These are phyloP conservation scores for Fraxinus paxiana DNA, from an alignment of 305 asterid genomes.

Conservation along the genomic window DNA sequence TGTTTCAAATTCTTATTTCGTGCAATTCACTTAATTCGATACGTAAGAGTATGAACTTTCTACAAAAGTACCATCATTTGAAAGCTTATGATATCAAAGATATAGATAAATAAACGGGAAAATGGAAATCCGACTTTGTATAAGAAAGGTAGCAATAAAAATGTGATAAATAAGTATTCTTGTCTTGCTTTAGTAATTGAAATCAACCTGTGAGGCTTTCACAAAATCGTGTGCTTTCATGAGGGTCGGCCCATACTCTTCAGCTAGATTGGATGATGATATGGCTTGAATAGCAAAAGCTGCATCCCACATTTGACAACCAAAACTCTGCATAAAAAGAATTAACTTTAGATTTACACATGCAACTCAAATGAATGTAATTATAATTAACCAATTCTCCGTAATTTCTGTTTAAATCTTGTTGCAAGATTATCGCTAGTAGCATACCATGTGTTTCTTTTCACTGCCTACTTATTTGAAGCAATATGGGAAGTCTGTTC, in stretches of 20 bases:
- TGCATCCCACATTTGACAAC: constrained; percentile 61
- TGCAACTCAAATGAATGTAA: background rate
- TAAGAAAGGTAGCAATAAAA: background rate
- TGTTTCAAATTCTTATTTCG: background rate
- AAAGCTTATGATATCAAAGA: background rate
- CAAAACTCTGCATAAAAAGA: constrained; percentile 36
- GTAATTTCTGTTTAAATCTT: background rate
- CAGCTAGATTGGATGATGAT: constrained; percentile 32
- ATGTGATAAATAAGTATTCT: background rate
- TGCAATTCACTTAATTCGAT: background rate
- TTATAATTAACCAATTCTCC: background rate
- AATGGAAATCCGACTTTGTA: background rate
- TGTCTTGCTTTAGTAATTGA: background rate
- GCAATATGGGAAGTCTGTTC: background rate
- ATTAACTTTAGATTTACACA: background rate
- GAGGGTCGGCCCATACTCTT: constrained; percentile 34
- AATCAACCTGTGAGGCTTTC: constrained; percentile 57
- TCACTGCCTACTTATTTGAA: background rate
- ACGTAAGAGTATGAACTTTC: background rate
- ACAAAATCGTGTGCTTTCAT: constrained; percentile 49
- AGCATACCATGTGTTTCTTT: background rate
- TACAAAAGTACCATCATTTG: background rate
- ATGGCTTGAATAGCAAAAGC: constrained; percentile 50
- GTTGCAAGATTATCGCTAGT: background rate
- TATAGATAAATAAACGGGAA: background rate